Conservation (phyloP, 2,329 filamentous ascomycete species). For the Triangularia verruculosa region DNA sequence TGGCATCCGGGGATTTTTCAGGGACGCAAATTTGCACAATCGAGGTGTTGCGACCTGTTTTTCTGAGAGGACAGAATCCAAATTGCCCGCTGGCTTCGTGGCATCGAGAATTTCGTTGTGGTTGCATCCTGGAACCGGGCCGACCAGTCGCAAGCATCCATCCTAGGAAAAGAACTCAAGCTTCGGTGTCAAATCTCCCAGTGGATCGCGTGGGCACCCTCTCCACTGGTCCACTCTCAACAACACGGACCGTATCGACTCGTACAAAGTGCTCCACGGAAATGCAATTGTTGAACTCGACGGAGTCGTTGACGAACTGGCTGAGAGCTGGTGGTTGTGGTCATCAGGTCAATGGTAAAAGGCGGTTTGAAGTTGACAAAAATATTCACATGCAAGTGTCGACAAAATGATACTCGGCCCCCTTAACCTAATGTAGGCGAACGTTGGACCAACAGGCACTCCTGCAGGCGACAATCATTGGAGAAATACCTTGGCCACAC, state of each 20-base stretch:
- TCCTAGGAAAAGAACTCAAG: constrained; percentile 3
- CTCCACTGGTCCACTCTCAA: constrained; percentile 10
- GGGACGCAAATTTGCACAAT: not conserved
- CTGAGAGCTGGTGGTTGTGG: not conserved
- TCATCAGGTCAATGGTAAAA: not conserved
- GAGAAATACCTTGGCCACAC: not conserved
- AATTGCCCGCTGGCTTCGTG: not conserved
- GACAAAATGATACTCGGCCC: not conserved
- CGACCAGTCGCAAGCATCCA: constrained; percentile 4
- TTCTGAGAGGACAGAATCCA: not conserved
- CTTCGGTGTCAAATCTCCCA: constrained; percentile 21
- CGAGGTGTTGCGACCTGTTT: not conserved
- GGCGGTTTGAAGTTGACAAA: not conserved
- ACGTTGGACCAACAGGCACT: not conserved
- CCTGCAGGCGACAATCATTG: not conserved
- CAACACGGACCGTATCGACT: not conserved
- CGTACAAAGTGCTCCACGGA: not conserved
- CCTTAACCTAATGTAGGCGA: not conserved
- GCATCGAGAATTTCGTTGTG: constrained; percentile 1
- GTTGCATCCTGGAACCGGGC: constrained; percentile 3
- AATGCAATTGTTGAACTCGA: constrained; percentile 4
- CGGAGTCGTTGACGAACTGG: not conserved
- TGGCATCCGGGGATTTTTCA: not conserved
- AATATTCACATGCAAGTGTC: not conserved
- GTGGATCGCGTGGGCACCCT: constrained; percentile 1